Percentiles rank a stretch among this genome's conserved stretches.
Evolutionary conservation across 1,139 yeast species (phyloP).

Genomic region (Suhomyces terraborum): DNA sequence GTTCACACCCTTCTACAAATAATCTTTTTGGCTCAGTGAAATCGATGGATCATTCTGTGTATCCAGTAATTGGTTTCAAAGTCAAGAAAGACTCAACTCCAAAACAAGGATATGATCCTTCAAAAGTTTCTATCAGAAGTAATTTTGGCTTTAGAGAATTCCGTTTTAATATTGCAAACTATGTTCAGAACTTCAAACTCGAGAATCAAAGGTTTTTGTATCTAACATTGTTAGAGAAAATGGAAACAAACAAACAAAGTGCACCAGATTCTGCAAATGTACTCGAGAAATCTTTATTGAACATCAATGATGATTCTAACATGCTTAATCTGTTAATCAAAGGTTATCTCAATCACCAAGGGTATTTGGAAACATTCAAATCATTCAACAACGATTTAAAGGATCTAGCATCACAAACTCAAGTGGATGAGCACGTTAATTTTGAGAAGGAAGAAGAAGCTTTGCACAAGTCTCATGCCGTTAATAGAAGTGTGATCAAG

Average conservation of each 20-base stretch:
- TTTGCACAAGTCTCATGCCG: constrained; percentile 39
- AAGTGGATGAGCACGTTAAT: constrained; percentile 1
- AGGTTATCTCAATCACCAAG: constrained; percentile 73
- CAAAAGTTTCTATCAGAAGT: constrained; percentile 42
- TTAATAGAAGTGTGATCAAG: constrained; percentile 54
- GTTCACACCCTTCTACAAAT: constrained; percentile 28
- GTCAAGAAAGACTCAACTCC: constrained; percentile 27
- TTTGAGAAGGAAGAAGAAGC: constrained; percentile 13
- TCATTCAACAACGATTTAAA: constrained; percentile 49
- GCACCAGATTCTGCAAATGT: constrained; percentile 8
- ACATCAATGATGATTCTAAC: constrained; percentile 30
- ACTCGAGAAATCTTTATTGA: constrained; percentile 27
- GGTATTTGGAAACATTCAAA: constrained; percentile 66
- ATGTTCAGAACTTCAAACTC: constrained; percentile 50
- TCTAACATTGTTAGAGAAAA: constrained; percentile 22
- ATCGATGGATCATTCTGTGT: constrained; percentile 28
- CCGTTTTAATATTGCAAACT: constrained; percentile 68
- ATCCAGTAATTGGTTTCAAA: constrained; percentile 46
- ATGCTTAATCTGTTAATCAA: constrained; percentile 59
- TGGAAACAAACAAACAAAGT: constrained; percentile 11
- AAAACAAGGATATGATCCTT: constrained; percentile 12
- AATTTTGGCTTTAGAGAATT: constrained; percentile 77
- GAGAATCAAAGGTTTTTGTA: constrained; percentile 27
- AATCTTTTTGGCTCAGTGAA: constrained; percentile 25
- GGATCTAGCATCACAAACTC: constrained; percentile 39